Evolutionary conservation across 106 monocot genomes (phyloP).

Genomic region (Dendrobium nobile): DNA sequence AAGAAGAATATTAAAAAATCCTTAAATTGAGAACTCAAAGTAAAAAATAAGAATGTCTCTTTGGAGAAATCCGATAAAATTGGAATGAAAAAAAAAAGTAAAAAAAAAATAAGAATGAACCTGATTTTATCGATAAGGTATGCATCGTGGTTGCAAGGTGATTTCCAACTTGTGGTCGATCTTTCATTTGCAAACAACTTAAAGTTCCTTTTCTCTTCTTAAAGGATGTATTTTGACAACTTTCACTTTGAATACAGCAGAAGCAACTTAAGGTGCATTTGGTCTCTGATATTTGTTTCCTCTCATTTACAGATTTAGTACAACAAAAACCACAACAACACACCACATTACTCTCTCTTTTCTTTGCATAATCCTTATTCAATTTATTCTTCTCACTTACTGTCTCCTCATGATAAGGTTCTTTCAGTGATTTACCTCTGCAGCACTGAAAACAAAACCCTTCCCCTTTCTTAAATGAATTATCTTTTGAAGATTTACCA

Average conservation of each 20-base stretch:
- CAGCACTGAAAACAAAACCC: not conserved
- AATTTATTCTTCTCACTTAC: not conserved
- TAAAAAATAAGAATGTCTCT: not conserved
- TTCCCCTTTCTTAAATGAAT: not conserved
- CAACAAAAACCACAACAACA: conserved; percentile 1
- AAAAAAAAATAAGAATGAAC: conserved; percentile 7
- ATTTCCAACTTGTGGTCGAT: conserved; percentile 3
- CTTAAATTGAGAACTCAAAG: not conserved
- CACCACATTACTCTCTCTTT: not conserved
- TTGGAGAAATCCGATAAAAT: no score
- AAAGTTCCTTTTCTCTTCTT: not conserved
- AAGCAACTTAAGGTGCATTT: conserved; percentile 6
- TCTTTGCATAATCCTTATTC: not conserved
- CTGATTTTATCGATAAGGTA: conserved; percentile 4
- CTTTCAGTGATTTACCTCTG: not conserved
- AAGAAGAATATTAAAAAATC: not conserved
- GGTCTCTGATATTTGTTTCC: not conserved
- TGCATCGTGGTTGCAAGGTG: not conserved
- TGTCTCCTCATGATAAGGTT: not conserved
- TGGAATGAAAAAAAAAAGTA: no score
- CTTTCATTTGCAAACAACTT: conserved; percentile 6
- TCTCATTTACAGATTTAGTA: conserved; percentile 5
- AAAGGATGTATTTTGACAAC: not conserved
- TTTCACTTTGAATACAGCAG: conserved; percentile 5
- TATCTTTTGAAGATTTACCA: conserved; percentile 2